Evolutionary conservation across 768 basidiomycete species (phyloP).

Genomic region (Cantharellus cinnabarinus): DNA sequence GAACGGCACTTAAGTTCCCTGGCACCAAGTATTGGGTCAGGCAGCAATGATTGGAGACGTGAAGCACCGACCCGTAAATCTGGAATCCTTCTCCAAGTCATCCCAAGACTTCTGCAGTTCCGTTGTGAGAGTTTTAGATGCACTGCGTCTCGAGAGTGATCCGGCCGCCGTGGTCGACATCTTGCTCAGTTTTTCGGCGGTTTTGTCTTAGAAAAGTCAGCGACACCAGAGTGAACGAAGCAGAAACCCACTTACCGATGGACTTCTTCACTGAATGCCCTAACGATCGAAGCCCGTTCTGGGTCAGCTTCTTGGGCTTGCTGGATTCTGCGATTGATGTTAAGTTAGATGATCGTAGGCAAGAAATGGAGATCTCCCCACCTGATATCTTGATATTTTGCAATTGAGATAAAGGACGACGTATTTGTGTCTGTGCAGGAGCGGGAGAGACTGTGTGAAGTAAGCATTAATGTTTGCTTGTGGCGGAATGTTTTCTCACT

Average conservation of each 20-base stretch:
- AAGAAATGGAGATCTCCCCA: constrained; percentile 18
- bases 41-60: background rate
- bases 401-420: background rate
- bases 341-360: constrained; percentile 6
- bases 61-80: background rate
- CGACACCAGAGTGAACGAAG: constrained; percentile 30
- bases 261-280: constrained; percentile 57
- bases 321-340: constrained; percentile 5
- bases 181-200: constrained; percentile 17
- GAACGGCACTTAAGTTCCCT: constrained; percentile 17
- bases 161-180: constrained; percentile 8
- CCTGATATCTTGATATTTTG: background rate
- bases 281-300: constrained; percentile 16
- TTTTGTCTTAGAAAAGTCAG: constrained; percentile 6
- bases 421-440: background rate
- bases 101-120: background rate
- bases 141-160: background rate
- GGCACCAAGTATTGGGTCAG: background rate
- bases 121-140: background rate
- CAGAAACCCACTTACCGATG: constrained; percentile 30
- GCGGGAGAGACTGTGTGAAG: background rate
- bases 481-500: no score
- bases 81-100: background rate
- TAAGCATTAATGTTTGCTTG: background rate
- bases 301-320: no score